Evolutionary conservation across 2,329 filamentous ascomycete species (phyloP), one percentile per base, ranked within the genome.

Genomic region (Diplocarpon mali): DNA sequence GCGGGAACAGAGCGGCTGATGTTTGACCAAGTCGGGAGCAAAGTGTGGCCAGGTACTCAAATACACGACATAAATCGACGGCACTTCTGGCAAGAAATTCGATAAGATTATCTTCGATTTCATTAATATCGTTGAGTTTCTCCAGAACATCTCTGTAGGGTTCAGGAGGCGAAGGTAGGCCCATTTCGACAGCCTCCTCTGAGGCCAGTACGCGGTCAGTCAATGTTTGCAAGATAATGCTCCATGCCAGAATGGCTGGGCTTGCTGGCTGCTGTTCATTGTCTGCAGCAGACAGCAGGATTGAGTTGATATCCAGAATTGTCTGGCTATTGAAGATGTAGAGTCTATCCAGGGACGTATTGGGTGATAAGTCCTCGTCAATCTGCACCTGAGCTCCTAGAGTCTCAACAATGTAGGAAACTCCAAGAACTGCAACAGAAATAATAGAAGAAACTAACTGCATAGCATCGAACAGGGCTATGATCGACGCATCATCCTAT

Each of bases 161-260:
- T 42, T 58, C 52, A 14, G 46, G 42, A 12, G 35, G 31, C n/a
- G 45, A 28, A 13, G 35, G 39, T 10, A 35, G 16, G 16, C 53
- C 46, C 9, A 40, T 32, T 30, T 50, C 48, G 35, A 31, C 17
- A 43, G 15, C 52, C 45, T 47, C 70, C 66, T 30, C 39, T 24
- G 31, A 35, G 5, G 37, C 31, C 16, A 35, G 14, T 8, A 54
- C 46, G 43, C 67, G 61, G n/a, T 53, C 31, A 12, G 46, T 45
- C 66, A 92, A 77, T 20, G 75, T 72, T 56, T 83, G 76, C 9
- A 89, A 69, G 20, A 95, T 75, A 38, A 90, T 69, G 3, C 81
- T 78, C 89, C 89, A 96, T 2, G 84, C 77, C 53, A 93, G 84
- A 15, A 86, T 73, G 14, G 85, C 78, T 1, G 86, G 85, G 44